A percentile compares a stretch with the other conserved stretches of the same genome.
Conservation (phyloP, 345 rosid genomes). For the Acer yangbiense region DNA sequence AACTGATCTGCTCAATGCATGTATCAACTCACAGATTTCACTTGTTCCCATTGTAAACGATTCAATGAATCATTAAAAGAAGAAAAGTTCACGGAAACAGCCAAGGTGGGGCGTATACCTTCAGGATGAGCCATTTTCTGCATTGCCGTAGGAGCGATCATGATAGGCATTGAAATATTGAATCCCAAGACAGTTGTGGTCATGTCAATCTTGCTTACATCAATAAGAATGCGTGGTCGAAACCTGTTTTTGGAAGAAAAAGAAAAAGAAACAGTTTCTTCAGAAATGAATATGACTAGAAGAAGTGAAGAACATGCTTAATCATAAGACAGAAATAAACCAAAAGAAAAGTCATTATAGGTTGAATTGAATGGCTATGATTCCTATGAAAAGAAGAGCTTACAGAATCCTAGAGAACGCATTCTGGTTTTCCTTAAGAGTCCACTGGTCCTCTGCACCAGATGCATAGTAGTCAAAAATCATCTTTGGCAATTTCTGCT, state of each 20-base stretch:
- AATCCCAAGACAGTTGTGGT: conserved; percentile 77
- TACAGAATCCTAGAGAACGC: conserved; percentile 91
- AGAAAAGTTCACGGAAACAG: background rate
- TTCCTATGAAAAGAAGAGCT: conserved; percentile 19
- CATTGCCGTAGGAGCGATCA: conserved; percentile 97
- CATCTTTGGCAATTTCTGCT: conserved; percentile 90
- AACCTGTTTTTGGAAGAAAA: conserved; percentile 46
- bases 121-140: conserved; percentile 99
- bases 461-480: conserved; percentile 90
- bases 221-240: conserved; percentile 87
- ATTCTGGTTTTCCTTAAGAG: conserved; percentile 74
- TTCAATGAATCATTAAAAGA: background rate
- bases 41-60: background rate
- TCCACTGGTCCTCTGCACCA: conserved; percentile 98
- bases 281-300: background rate
- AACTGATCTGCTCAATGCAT: background rate
- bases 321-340: background rate
- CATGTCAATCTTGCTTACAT: conserved; percentile 84
- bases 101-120: conserved; percentile 39
- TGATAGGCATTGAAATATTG: conserved; percentile 91
- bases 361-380: background rate
- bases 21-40: background rate
- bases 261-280: background rate
- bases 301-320: conserved; percentile 6
- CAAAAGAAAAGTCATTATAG: background rate